Base-by-base conservation (phyloP, 2,329 filamentous ascomycete genomes). In the Pyrenophora graminea region DNA sequence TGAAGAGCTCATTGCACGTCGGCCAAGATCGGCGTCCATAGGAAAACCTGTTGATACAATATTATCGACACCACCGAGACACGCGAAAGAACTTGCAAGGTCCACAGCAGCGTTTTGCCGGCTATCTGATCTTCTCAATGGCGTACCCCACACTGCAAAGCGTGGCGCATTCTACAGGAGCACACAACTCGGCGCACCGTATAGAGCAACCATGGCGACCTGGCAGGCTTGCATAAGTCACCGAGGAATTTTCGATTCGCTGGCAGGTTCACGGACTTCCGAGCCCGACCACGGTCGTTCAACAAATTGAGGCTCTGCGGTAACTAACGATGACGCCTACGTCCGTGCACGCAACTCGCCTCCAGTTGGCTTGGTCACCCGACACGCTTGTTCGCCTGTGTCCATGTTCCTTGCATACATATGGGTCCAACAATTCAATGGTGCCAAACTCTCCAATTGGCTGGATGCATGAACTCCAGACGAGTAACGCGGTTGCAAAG, bases 21-120 rank as follows among this genome's bases (percentile, higher is more conserved):
- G 63, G 62, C 41, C 52, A 64, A 63, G 52, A 58, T 61, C 63
- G 63, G 63, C 62, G 18, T 40, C 30, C 25, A 15, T 38, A 13
- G 23, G 39, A 10, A 43, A 31, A 40, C 39, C 21, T 34, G 34
- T 45, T 15, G 47, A 34, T 23, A 32, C 36, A 6, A 25, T 38
- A 39, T 36, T 15, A 9, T 15, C 17, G 39, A 48, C 34, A 42
- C 18, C 32, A 19, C 33, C 30, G 36, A 36, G 12, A 37, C 8
- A 32, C 21, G 17, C 34, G 23, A 21, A 27, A 10, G 13, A 15
- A 25, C 34, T 30, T 43, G 23, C 30, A 30, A 39, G 21, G 13
- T 19, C 37, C 17, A 9, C 39, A 10, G 5, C n/a, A 23, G 12
- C 23, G 1, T 12, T 37, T 13, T 13, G 15, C 23, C 23, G 19